phyloP scores from a whole-genome alignment of 2,329 filamentous ascomycete genomes.

The Exophiala oligosperma region DNA sequence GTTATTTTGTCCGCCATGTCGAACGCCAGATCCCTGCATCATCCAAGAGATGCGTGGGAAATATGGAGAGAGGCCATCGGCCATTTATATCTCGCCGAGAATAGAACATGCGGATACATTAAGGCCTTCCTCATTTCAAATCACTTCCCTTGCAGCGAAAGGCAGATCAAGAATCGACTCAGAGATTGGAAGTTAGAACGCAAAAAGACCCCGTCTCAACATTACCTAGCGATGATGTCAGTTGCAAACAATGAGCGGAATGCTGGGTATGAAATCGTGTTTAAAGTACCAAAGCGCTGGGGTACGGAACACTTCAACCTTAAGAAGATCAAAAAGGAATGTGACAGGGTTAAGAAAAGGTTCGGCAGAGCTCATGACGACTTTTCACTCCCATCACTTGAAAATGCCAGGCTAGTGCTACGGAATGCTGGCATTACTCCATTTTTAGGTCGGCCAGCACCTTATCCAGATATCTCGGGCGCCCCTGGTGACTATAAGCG shows the following conservation, averaged over 20 bases:
- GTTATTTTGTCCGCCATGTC: background rate
- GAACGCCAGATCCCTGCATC: slow-evolving; percentile 6
- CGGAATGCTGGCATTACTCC: slow-evolving; percentile 5
- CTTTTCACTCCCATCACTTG: slow-evolving; percentile 2
- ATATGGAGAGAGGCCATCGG: slow-evolving; percentile 10
- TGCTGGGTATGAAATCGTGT: slow-evolving; percentile 7
- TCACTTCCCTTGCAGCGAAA: slow-evolving; percentile 13
- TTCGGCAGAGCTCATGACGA: background rate
- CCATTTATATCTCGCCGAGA: slow-evolving; percentile 18
- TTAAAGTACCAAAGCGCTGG: slow-evolving; percentile 19
- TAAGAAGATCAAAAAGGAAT: slow-evolving; percentile 23
- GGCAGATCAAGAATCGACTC: slow-evolving; percentile 24
- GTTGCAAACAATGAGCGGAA: slow-evolving; percentile 4
- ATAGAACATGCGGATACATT: slow-evolving; percentile 15
- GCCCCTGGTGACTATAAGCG: too few relatives aligned
- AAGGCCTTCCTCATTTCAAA: slow-evolving; percentile 9
- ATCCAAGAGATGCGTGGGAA: slow-evolving; percentile 22
- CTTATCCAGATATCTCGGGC: too few relatives aligned
- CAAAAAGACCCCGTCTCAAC: slow-evolving; percentile 20
- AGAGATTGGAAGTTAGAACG: slow-evolving; percentile 22
- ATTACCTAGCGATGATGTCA: slow-evolving; percentile 22
- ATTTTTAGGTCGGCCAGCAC: background rate
- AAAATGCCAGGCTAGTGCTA: slow-evolving; percentile 8
- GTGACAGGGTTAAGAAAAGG: slow-evolving; percentile 19
- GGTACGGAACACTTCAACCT: slow-evolving; percentile 4